Conservation (phyloP, 169 alveolate species). For the Eimeria acervulina region DNA sequence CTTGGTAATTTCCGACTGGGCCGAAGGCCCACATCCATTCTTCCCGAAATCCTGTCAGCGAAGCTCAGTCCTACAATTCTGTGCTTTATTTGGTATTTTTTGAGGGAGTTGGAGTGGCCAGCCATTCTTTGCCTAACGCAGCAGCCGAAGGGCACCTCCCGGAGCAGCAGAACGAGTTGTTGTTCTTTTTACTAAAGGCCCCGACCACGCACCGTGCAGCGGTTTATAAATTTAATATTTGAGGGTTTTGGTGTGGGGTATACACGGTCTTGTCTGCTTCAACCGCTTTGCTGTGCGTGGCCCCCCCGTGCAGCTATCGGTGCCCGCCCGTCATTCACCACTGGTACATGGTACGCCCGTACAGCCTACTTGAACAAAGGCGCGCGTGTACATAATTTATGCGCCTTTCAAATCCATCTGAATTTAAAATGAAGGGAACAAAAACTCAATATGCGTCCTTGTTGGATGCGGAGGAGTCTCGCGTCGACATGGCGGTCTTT, state of each 20-base stretch:
- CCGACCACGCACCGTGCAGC: background rate
- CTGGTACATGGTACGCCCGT: background rate
- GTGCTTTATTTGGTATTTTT: too few species aligned
- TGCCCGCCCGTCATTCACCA: background rate
- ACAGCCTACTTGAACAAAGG: background rate
- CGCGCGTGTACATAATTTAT: background rate
- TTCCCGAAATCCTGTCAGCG: background rate
- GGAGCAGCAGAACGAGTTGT: background rate
- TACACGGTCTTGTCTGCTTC: background rate
- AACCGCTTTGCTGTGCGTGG: background rate
- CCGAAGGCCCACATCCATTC: background rate
- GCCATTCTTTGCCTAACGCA: background rate
- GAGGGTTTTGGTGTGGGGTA: background rate
- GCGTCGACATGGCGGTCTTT: background rate
- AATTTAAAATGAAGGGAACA: background rate
- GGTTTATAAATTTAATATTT: background rate
- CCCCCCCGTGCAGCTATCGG: constrained; percentile 2
- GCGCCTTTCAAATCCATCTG: background rate
- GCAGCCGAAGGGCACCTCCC: constrained; percentile 4
- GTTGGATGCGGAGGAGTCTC: background rate
- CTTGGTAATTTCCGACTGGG: background rate
- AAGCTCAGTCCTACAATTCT: too few species aligned
- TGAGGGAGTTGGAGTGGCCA: too few species aligned
- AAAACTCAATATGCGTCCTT: background rate
- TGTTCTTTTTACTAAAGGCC: background rate